These are phyloP conservation scores for Coriaria nepalensis DNA, from an alignment of 306 rosid species.

Conservation along the genomic window DNA sequence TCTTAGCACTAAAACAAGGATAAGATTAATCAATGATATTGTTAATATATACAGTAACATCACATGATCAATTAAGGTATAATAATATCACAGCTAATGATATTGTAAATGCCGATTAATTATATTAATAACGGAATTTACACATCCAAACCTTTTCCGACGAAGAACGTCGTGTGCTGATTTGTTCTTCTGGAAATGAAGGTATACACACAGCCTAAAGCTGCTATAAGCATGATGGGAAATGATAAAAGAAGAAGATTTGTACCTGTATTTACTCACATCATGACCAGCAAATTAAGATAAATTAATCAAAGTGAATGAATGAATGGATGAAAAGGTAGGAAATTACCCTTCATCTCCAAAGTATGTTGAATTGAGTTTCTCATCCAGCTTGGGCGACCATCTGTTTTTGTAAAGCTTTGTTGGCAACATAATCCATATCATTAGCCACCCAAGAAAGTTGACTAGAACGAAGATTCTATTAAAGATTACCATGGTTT, in stretches of 20 bases:
- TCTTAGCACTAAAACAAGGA: too few relatives aligned
- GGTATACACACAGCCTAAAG: conserved; percentile 21
- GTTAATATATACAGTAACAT: too few relatives aligned
- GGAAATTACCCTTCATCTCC: conserved; percentile 39
- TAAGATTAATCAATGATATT: too few relatives aligned
- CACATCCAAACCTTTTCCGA: too few relatives aligned
- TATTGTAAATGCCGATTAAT: too few relatives aligned
- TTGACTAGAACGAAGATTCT: conserved; percentile 20
- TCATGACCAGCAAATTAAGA: neutral
- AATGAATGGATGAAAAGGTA: neutral
- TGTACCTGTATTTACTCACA: conserved; percentile 22
- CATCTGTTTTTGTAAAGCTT: conserved; percentile 25
- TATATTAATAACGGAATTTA: too few relatives aligned
- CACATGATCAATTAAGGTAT: too few relatives aligned
- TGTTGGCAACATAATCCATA: conserved; percentile 50
- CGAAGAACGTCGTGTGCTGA: too few relatives aligned
- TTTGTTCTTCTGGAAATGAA: too few relatives aligned
- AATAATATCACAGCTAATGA: too few relatives aligned
- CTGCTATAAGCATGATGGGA: conserved; percentile 46
- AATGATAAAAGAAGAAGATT: conserved; percentile 48
- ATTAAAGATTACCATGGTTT: too few relatives aligned
- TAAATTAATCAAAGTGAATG: neutral
- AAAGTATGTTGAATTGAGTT: conserved; percentile 36
- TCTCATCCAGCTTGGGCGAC: conserved; percentile 23
- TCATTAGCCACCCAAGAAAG: conserved; percentile 35